phyloP scores from a whole-genome alignment of 1,284 basidiomycete genomes.

The Trichosporon ovoides region DNA sequence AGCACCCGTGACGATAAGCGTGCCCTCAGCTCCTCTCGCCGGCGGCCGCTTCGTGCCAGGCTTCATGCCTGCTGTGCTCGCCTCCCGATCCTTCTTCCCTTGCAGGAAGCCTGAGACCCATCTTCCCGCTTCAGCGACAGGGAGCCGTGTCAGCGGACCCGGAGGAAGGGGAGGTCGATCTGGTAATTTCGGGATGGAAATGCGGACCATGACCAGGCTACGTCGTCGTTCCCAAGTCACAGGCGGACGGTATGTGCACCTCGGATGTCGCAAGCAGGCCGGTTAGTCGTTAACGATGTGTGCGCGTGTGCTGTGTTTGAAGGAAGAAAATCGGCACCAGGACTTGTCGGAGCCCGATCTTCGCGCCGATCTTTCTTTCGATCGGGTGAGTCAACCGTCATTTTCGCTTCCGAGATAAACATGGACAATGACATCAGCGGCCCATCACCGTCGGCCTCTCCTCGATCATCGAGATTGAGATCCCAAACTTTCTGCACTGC shows the following conservation, averaged over 20 bases:
- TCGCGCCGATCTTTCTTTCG: not conserved
- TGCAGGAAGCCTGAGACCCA: constrained; percentile 62
- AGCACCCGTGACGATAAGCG: constrained; percentile 74
- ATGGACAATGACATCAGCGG: not conserved
- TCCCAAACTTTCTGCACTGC: too few relatives aligned
- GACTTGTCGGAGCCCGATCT: not conserved
- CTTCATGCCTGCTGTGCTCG: not conserved
- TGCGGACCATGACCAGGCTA: constrained; percentile 46
- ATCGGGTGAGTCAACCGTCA: not conserved
- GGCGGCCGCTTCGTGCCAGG: not conserved
- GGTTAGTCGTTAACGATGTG: too few relatives aligned
- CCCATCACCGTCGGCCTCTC: too few relatives aligned
- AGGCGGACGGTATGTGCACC: too few relatives aligned
- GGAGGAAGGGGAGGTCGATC: constrained; percentile 52
- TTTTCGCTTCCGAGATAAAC: constrained; percentile 1
- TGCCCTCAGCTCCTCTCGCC: constrained; percentile 56
- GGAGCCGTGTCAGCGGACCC: constrained; percentile 49
- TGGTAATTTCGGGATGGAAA: constrained; percentile 75
- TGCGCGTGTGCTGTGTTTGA: too few relatives aligned
- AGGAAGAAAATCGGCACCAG: not conserved
- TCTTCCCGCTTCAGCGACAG: constrained; percentile 57
- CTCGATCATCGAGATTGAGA: too few relatives aligned
- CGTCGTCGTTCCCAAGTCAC: too few relatives aligned
- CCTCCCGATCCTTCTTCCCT: not conserved
- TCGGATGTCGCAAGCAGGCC: too few relatives aligned